Evolutionary conservation across 352 stramenopile species (phyloP), one percentile per base, ranked within the genome.

Genomic region (Phytopythium chamaehyphon): DNA sequence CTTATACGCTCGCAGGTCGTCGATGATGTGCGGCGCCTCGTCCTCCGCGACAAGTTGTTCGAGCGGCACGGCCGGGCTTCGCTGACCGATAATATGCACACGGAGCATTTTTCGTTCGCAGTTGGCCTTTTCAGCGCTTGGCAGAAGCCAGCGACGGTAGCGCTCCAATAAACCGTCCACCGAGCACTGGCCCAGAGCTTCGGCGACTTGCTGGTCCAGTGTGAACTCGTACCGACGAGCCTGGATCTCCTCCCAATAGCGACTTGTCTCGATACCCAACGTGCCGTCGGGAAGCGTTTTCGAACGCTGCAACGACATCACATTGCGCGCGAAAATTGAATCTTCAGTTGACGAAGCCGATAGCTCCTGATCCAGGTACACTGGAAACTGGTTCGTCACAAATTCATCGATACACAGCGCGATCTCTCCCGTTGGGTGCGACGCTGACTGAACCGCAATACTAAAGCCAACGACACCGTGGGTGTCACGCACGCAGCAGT

Each of bases 231-330:
- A 59, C 0, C 78, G 76, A 0, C 78, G 67, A 19, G 47, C 70
- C 22, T 83, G 71, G 54, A 91, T 88, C 49, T 90, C 80, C 45
- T 86, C 68, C 83, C 83, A 93, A 59, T 83, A 88, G 21, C 78
- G 72, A 15, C 86, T 57, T 2, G 61, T 89, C 51, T 86, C 64
- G 24, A 84, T 78, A 8, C 49, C 48, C 21, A 93, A 48, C 10
- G 62, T 85, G 33, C 61, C 56, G 28, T 92, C 77, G 0, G 72
- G 70, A 38, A 66, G 59, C 6, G 64, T 59, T 59, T 86, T 75
- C 45, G 66, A 52, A 39, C 71, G 66, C 33, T 77, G 67, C 5
- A 79, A 58, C 35, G 57, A 76, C 18, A 57, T 52, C n/a, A 92
- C 54, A 43, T 90, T 66, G 28, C 62, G 54, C n/a, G 55, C 37